A percentile compares a stretch with the other conserved stretches of the same genome.
Conservation (phyloP, 306 rosid genomes). For the Cicer arietinum region DNA sequence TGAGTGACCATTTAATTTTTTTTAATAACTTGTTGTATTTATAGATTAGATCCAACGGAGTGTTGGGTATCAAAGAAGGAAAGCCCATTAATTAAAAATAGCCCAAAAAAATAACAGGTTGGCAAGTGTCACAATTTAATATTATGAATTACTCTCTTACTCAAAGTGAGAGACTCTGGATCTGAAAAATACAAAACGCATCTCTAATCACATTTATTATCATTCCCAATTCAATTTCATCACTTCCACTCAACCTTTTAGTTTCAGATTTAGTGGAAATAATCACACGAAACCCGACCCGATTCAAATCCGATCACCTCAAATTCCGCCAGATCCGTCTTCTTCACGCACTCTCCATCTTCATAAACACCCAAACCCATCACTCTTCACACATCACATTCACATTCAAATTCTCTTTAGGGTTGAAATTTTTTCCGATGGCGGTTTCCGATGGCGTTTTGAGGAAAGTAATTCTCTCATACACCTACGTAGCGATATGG, state of each 20-base stretch:
- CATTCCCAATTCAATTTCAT: not conserved
- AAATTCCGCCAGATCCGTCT: conserved; percentile 1
- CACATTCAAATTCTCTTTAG: too few relatives aligned
- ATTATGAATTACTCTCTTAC: not conserved
- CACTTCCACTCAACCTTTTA: not conserved
- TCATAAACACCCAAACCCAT: not conserved
- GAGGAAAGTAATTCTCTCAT: conserved; percentile 81
- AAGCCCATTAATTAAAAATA: conserved; percentile 1
- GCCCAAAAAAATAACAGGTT: not conserved
- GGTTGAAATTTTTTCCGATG: conserved; percentile 38
- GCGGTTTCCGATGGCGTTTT: conserved; percentile 77
- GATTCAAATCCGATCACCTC: not conserved
- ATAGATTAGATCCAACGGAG: not conserved
- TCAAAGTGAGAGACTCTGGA: not conserved
- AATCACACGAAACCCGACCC: not conserved
- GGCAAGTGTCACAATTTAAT: conserved; percentile 10
- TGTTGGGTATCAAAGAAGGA: not conserved
- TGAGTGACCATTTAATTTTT: not conserved
- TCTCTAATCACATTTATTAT: not conserved
- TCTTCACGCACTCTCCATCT: not conserved
- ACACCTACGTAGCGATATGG: conserved; percentile 85
- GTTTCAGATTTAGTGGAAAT: too few relatives aligned
- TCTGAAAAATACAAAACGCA: not conserved
- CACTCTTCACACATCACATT: too few relatives aligned
- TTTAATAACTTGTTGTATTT: not conserved